Evolutionary conservation across 176 grass and related monocot species (phyloP), one percentile per base, ranked within the genome.

Genomic region (Rhynchospora pubera): DNA sequence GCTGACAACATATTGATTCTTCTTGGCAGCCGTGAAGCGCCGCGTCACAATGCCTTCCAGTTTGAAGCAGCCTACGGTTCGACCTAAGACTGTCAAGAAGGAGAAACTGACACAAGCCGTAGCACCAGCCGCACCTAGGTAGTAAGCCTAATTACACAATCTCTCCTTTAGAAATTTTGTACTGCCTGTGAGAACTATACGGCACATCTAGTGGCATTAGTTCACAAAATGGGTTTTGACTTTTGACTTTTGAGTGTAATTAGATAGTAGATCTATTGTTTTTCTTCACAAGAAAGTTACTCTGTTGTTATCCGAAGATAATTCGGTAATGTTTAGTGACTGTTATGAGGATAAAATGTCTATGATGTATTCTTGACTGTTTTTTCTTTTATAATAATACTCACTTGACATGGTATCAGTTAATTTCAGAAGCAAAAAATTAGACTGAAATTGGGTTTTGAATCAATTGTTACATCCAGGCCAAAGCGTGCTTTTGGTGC

Each of bases 401-500:
- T 21, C n/a, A 61, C 7, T 10, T 53, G 11, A 76, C 71, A 53
- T 52, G 19, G 22, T 76, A 76, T 76, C 46, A 32, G 23, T 15
- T 55, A 58, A 74, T 22, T 81, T 30, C n/a, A 44, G 62, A 64
- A 9, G 14, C 42, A 19, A 22, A 22, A 13, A 69, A 28, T 10
- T 34, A 57, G 34, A 75, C 59, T 68, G 69, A 64, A 12, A 16
- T 12, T 24, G 57, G 15, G 55, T 8, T 32, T 50, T 26, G 42
- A 79, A 46, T 15, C 24, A 46, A 51, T 53, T 10, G 11, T 65
- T 78, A 73, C 69, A 47, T 50, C 18, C 85, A 93, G 89, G 79
- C 28, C 76, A 24, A 90, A 84, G 63, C 91, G 89, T 57, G 82
- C 73, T 19, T 97, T 97, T 78, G 91, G 94, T 19, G 79, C 84